Evolutionary conservation across 2,329 filamentous ascomycete species (phyloP).

Genomic region (Bertia moriformis): DNA sequence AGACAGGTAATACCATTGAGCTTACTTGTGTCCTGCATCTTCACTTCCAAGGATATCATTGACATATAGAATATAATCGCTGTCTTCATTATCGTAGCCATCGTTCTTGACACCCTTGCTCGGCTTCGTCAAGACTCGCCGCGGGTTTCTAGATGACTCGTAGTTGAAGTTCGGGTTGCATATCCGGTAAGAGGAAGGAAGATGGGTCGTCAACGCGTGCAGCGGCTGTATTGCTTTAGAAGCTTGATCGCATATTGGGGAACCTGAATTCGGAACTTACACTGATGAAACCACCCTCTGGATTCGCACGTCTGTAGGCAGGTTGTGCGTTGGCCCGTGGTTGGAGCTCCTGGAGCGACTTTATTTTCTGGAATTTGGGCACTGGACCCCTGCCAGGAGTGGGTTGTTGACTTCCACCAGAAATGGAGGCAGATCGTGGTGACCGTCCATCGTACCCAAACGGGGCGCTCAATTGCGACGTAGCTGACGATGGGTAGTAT

Average conservation of each 20-base stretch:
- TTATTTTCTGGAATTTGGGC: slow-evolving; percentile 74
- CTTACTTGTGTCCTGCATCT: slow-evolving; percentile 91
- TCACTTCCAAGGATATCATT: slow-evolving; percentile 97
- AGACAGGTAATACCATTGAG: too few relatives aligned
- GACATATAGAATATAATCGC: slow-evolving; percentile 97
- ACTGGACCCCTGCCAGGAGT: slow-evolving; percentile 50
- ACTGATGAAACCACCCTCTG: slow-evolving; percentile 95
- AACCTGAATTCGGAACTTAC: too few relatives aligned
- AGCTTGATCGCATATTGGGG: slow-evolving; percentile 6
- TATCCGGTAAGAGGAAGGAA: slow-evolving; percentile 92
- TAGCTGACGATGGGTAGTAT: not conserved
- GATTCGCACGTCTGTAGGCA: slow-evolving; percentile 80
- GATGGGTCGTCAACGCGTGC: slow-evolving; percentile 83
- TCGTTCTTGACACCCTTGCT: slow-evolving; percentile 98
- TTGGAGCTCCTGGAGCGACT: slow-evolving; percentile 58
- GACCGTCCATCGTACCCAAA: not conserved
- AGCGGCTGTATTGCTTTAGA: slow-evolving; percentile 48
- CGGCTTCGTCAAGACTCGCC: slow-evolving; percentile 88
- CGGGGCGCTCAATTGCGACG: not conserved
- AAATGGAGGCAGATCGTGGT: not conserved
- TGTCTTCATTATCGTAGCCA: slow-evolving; percentile 97
- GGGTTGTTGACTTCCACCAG: slow-evolving; percentile 10
- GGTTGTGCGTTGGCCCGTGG: slow-evolving; percentile 79
- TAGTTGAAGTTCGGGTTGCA: slow-evolving; percentile 98
- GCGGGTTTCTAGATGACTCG: slow-evolving; percentile 90